phyloP scores from a whole-genome alignment of 345 rosid genomes.

The Acer yangbiense region DNA sequence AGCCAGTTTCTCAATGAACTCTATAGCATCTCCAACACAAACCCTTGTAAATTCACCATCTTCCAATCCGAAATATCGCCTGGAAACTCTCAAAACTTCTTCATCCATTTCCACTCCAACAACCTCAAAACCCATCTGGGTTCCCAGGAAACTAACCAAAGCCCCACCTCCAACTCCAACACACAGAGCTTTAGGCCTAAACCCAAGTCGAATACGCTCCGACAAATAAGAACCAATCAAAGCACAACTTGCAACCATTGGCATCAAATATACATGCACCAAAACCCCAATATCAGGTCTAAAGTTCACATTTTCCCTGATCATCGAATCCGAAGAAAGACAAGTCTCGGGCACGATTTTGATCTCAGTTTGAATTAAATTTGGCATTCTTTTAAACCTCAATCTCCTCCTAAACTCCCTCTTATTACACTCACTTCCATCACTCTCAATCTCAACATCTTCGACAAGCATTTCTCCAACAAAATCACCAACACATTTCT shows the following conservation, averaged over 20 bases:
- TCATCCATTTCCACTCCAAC: slow-evolving; percentile 72
- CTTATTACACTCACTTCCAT: neutral
- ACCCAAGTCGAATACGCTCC: slow-evolving; percentile 23
- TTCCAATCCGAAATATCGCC: slow-evolving; percentile 65
- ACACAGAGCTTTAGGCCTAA: slow-evolving; percentile 65
- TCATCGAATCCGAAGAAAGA: slow-evolving; percentile 18
- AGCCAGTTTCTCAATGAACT: slow-evolving; percentile 48
- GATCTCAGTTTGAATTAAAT: slow-evolving; percentile 66
- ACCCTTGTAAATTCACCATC: slow-evolving; percentile 38
- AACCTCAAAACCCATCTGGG: slow-evolving; percentile 60
- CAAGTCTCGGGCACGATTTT: slow-evolving; percentile 35
- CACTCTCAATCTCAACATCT: slow-evolving; percentile 59
- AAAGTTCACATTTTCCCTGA: slow-evolving; percentile 37
- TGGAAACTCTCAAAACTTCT: slow-evolving; percentile 60
- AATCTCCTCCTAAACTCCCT: slow-evolving; percentile 77
- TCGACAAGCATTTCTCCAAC: slow-evolving; percentile 85
- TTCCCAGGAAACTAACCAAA: slow-evolving; percentile 60
- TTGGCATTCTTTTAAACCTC: slow-evolving; percentile 91
- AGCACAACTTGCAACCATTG: slow-evolving; percentile 74
- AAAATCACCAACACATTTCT: slow-evolving; percentile 49
- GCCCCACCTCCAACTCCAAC: slow-evolving; percentile 92
- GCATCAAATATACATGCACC: slow-evolving; percentile 76
- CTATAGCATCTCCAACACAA: slow-evolving; percentile 55
- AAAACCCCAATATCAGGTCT: slow-evolving; percentile 46
- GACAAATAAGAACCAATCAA: slow-evolving; percentile 37